Percentiles rank a stretch among this genome's conserved stretches.
Evolutionary conservation across 495 filamentous ascomycete genomes (phyloP).

Genomic region (Mytilinidion resinicola): DNA sequence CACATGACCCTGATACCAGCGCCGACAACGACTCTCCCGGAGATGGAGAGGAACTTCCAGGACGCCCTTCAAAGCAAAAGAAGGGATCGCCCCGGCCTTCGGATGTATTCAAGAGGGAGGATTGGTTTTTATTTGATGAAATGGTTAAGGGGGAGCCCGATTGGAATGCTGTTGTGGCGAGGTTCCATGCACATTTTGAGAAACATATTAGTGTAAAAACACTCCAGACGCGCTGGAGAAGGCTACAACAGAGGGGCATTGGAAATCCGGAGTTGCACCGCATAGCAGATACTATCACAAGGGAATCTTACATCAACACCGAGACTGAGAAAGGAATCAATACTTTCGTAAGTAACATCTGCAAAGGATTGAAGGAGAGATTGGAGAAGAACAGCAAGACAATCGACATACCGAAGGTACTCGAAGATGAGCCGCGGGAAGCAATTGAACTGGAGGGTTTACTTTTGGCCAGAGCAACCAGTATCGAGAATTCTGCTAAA

Average conservation of each 20-base stretch:
- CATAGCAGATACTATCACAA: neutral
- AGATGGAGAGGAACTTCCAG: neutral
- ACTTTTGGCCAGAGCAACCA: neutral
- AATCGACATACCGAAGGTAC: neutral
- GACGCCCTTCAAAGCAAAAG: neutral
- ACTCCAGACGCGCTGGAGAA: neutral
- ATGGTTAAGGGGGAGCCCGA: neutral
- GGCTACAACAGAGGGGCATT: neutral
- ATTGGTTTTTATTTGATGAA: neutral
- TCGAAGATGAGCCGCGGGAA: neutral
- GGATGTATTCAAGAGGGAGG: neutral
- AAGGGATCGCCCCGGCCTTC: neutral
- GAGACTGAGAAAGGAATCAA: too few relatives aligned
- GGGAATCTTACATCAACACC: neutral
- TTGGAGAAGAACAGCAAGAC: neutral
- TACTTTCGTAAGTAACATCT: neutral
- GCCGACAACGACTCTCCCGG: neutral
- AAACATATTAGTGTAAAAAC: neutral
- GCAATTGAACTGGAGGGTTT: neutral
- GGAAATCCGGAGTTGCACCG: neutral
- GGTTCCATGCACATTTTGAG: neutral
- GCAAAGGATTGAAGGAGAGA: neutral
- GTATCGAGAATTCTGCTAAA: neutral
- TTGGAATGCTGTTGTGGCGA: neutral
- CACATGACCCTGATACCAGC: neutral